Conservation (phyloP, 345 rosid genomes). For the Citrus glauca region DNA sequence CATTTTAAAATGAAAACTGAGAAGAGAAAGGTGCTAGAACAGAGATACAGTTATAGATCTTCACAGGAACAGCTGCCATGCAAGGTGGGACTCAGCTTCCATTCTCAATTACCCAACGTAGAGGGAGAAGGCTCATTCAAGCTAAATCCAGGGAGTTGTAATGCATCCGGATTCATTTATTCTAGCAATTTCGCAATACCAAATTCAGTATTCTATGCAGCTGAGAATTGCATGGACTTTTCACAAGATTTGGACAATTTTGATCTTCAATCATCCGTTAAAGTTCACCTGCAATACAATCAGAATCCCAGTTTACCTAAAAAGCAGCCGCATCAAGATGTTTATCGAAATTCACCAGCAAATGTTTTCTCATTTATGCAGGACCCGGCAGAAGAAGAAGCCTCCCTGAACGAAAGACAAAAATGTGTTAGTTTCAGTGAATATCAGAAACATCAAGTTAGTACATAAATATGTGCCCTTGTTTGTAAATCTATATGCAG, state of each 20-base stretch:
- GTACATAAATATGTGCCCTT: neutral
- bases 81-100: neutral
- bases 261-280: constrained; percentile 7
- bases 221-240: neutral
- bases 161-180: neutral
- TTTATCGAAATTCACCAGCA: neutral
- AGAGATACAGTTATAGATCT: neutral
- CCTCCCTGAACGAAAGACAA: constrained; percentile 7
- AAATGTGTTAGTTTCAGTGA: constrained; percentile 4
- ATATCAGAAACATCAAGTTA: constrained; percentile 8
- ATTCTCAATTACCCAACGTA: neutral
- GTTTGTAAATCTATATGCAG: neutral
- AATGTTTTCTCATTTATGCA: neutral
- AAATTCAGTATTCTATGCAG: neutral
- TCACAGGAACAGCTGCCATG: neutral
- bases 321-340: neutral
- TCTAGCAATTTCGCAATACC: neutral
- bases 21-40: neutral
- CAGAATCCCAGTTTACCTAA: neutral
- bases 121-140: neutral
- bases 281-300: neutral
- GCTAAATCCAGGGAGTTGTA: neutral
- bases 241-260: constrained; percentile 1
- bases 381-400: constrained; percentile 4
- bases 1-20: neutral